These are phyloP conservation scores for Puccinia triticina DNA, from an alignment of 1,284 basidiomycete genomes.

Conservation along the genomic window DNA sequence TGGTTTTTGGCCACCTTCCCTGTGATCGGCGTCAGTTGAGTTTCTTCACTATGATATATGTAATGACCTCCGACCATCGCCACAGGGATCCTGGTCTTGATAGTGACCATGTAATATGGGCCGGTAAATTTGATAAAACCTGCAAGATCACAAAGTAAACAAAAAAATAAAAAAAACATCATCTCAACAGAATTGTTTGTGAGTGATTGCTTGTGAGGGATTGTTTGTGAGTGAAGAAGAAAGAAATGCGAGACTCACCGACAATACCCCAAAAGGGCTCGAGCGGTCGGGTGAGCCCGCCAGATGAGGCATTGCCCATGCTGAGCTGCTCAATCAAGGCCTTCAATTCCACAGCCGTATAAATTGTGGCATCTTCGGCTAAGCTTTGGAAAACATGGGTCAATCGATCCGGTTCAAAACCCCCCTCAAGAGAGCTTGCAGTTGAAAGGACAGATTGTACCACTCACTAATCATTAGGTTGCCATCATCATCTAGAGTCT, in stretches of 20 bases:
- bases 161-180: conserved; percentile 55
- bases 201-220: too few species aligned
- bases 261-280: conserved; percentile 46
- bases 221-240: background rate
- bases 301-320: conserved; percentile 75
- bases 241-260: background rate
- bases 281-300: conserved; percentile 68
- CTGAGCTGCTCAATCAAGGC: conserved; percentile 87
- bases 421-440: background rate
- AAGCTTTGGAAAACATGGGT: conserved; percentile 62
- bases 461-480: conserved; percentile 51
- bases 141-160: conserved; percentile 65
- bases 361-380: conserved; percentile 78
- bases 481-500: conserved; percentile 64
- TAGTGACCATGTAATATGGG: conserved; percentile 60
- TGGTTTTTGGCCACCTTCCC: conserved; percentile 63
- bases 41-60: conserved; percentile 93
- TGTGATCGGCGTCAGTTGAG: conserved; percentile 76
- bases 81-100: conserved; percentile 82
- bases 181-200: conserved; percentile 54
- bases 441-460: background rate
- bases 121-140: conserved; percentile 61
- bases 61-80: conserved; percentile 95
- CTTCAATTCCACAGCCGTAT: conserved; percentile 84
- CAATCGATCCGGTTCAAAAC: background rate